phyloP scores from a whole-genome alignment of 495 filamentous ascomycete species.

The Penicillium bovifimosum region DNA sequence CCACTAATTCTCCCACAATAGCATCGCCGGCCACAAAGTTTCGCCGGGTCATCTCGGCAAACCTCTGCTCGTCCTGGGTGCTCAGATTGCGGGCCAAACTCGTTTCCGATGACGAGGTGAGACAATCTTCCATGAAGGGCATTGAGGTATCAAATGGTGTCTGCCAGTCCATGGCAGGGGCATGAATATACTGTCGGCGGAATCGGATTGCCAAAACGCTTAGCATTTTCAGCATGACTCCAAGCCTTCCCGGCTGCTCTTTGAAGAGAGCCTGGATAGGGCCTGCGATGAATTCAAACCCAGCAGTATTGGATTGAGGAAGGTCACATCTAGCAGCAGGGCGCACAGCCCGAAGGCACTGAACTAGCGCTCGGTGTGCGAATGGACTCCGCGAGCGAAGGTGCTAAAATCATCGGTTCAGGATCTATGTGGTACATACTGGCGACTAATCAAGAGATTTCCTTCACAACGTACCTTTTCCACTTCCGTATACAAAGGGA shows the following conservation, averaged over 20 bases:
- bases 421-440: neutral
- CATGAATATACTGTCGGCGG: conserved; percentile 32
- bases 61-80: conserved; percentile 24
- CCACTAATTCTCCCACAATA: conserved; percentile 14
- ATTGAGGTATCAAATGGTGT: conserved; percentile 27
- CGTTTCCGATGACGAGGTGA: conserved; percentile 23
- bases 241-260: conserved; percentile 27
- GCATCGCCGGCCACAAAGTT: conserved; percentile 19
- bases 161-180: conserved; percentile 33
- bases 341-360: conserved; percentile 23
- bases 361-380: conserved; percentile 32
- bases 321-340: conserved; percentile 11
- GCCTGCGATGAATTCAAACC: conserved; percentile 36
- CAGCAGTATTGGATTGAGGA: conserved; percentile 9
- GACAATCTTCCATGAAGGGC: conserved; percentile 32
- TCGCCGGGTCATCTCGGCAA: conserved; percentile 22
- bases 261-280: conserved; percentile 37
- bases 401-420: conserved; percentile 18
- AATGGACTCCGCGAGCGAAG: conserved; percentile 36
- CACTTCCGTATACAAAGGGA: conserved; percentile 29
- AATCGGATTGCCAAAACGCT: conserved; percentile 33
- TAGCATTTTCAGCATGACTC: conserved; percentile 32
- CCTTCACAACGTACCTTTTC: conserved; percentile 26
- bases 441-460: neutral
- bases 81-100: conserved; percentile 31